phyloP scores from a whole-genome alignment of 2,329 filamentous ascomycete species.

The Hypoxylon sp. region DNA sequence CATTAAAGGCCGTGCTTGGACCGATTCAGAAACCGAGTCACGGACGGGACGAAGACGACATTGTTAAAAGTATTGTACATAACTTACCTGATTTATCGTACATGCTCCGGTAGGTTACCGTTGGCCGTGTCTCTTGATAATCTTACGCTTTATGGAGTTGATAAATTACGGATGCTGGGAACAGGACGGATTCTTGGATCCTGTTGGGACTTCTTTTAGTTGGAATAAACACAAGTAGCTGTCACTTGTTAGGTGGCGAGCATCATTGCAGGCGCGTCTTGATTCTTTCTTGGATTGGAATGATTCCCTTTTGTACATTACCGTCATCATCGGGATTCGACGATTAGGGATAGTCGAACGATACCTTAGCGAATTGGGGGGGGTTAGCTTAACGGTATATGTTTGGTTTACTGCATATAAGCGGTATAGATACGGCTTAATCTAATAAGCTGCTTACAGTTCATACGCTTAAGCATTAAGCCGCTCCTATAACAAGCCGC shows the following conservation, averaged over 20 bases:
- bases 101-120: slow-evolving; percentile 56
- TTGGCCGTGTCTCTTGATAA: slow-evolving; percentile 14
- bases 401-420: too few relatives aligned
- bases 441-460: too few relatives aligned
- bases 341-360: slow-evolving; percentile 15
- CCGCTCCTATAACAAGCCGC: too few relatives aligned
- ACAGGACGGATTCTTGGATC: slow-evolving; percentile 10
- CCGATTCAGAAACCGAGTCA: slow-evolving; percentile 31
- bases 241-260: slow-evolving; percentile 33
- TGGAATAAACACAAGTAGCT: slow-evolving; percentile 39
- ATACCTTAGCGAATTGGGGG: too few relatives aligned
- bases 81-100: slow-evolving; percentile 61
- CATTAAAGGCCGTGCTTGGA: slow-evolving; percentile 32
- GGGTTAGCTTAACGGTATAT: too few relatives aligned
- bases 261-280: slow-evolving; percentile 38
- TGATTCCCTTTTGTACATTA: slow-evolving; percentile 22
- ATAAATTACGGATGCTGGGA: slow-evolving; percentile 5
- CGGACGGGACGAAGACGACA: slow-evolving; percentile 49
- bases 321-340: slow-evolving; percentile 22
- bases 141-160: slow-evolving; percentile 15
- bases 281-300: slow-evolving; percentile 2
- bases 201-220: slow-evolving; percentile 15
- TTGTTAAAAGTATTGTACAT: slow-evolving; percentile 54
- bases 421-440: too few relatives aligned
- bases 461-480: too few relatives aligned